Evolutionary conservation across 2,329 filamentous ascomycete species (phyloP), one percentile per base, ranked within the genome.

Genomic region (Aspergillus unguis): DNA sequence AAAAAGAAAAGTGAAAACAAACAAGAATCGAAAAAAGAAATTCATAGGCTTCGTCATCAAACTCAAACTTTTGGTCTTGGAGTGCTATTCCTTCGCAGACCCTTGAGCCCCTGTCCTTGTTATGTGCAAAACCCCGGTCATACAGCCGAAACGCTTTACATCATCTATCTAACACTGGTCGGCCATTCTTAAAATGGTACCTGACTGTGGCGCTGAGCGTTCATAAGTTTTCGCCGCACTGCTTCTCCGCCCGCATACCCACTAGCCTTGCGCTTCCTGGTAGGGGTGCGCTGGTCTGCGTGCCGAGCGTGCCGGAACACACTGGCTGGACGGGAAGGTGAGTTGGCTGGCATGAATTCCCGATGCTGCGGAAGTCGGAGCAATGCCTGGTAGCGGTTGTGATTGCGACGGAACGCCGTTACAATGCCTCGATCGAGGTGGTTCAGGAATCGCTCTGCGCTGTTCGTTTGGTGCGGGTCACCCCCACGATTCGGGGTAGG

Each of bases 391-490:
- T 81, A 74, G 56, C 75, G 69, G 64, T 73, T 74, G 62, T 80
- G 77, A 57, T 81, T 81, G 38, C 75, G 77, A 51, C 88, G 88
- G 77, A 94, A 95, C 1, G 88, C 87, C 35, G 87, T 87, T 33
- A 94, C 88, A 10, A 86, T 83, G 52, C 85, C 82, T 59, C 84
- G 82, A 62, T 87, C 84, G 36, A 91, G 83, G 59, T 87, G 85
- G 49, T 80, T 79, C n/a, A 87, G 73, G 50, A 86, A 78, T 27
- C 79, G 77, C 55, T 83, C 75, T 3, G 72, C 71, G 44, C 62
- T 69, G 54, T 53, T 70, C 32, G 59, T 59, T 38, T 60, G 62
- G 40, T 64, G 63, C 25, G 60, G 51, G n/a, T 70, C 69, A 2
- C 58, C 62, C 35, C 58, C 59, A 10, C 70, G 69, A 29, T 58